Evolutionary conservation across 768 basidiomycete species (phyloP).

Genomic region (Suillus hirtellus): DNA sequence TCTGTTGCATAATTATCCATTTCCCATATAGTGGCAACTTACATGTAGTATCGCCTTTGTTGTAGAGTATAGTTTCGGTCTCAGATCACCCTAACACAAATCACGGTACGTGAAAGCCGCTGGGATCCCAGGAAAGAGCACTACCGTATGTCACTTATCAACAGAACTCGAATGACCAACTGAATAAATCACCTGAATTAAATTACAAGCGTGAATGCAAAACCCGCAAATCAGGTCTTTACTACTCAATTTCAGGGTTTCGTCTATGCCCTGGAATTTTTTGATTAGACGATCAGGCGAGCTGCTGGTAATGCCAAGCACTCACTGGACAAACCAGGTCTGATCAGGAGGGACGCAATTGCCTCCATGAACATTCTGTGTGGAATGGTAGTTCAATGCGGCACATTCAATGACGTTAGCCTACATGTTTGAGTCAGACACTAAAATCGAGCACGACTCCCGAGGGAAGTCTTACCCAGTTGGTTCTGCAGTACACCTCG

Average conservation of each 20-base stretch:
- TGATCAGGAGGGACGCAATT: constrained; percentile 48
- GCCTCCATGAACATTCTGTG: constrained; percentile 52
- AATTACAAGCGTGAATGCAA: background rate
- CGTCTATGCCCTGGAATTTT: background rate
- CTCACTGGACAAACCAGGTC: constrained; percentile 52
- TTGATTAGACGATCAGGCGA: background rate
- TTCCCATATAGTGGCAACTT: constrained; percentile 8
- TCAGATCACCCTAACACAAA: background rate
- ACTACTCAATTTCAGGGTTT: background rate
- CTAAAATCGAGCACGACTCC: background rate
- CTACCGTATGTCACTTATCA: background rate
- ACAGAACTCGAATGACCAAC: background rate
- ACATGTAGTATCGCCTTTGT: constrained; percentile 9
- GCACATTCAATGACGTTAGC: constrained; percentile 42
- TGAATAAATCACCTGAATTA: background rate
- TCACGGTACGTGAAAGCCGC: background rate
- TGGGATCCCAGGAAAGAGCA: background rate
- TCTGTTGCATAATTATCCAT: constrained; percentile 5
- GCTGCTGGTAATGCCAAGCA: constrained; percentile 4
- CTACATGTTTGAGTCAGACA: constrained; percentile 21
- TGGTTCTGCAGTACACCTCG: constrained; percentile 46
- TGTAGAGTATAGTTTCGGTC: constrained; percentile 3
- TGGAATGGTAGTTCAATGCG: constrained; percentile 47
- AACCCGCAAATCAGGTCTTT: background rate
- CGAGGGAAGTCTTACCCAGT: constrained; percentile 39